phyloP scores from a whole-genome alignment of 1,284 basidiomycete species.

The Leccinum griseonigrum region DNA sequence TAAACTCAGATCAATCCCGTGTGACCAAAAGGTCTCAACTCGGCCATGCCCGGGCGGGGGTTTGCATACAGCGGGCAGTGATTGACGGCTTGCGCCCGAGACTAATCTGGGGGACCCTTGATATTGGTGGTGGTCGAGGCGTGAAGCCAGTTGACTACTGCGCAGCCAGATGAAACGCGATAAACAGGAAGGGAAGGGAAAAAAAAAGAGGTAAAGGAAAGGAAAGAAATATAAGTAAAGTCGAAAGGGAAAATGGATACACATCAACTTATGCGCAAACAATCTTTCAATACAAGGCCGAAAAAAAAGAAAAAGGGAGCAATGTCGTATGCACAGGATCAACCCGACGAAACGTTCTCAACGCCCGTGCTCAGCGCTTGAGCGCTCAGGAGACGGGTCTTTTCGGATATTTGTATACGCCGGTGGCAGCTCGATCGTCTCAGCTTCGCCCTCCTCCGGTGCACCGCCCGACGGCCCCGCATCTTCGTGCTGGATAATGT shows the following conservation, averaged over 20 bases:
- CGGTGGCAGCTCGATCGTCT: conserved; percentile 77
- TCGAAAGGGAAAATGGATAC: neutral
- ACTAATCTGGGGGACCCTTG: conserved; percentile 3
- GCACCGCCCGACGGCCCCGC: conserved; percentile 45
- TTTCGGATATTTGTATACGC: conserved; percentile 65
- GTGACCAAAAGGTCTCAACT: too few species aligned
- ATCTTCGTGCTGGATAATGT: conserved; percentile 81
- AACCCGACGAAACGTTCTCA: neutral
- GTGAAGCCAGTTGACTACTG: conserved; percentile 5
- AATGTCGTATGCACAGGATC: neutral
- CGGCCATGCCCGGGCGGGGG: too few species aligned
- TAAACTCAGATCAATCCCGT: neutral
- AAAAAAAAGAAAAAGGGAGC: neutral
- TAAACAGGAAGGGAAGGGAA: neutral
- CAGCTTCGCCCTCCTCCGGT: conserved; percentile 39
- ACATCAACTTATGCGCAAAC: neutral
- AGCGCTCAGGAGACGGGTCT: conserved; percentile 2
- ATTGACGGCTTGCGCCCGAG: neutral
- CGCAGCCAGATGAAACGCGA: neutral
- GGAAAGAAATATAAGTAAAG: neutral
- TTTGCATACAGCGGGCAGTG: neutral
- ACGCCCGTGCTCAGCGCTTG: neutral
- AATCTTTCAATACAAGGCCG: conserved; percentile 1
- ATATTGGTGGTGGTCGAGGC: conserved; percentile 2
- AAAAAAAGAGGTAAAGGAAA: neutral